These are phyloP conservation scores for Skeletonema costatum DNA, from an alignment of 108 stramenopile species.

Conservation along the genomic window DNA sequence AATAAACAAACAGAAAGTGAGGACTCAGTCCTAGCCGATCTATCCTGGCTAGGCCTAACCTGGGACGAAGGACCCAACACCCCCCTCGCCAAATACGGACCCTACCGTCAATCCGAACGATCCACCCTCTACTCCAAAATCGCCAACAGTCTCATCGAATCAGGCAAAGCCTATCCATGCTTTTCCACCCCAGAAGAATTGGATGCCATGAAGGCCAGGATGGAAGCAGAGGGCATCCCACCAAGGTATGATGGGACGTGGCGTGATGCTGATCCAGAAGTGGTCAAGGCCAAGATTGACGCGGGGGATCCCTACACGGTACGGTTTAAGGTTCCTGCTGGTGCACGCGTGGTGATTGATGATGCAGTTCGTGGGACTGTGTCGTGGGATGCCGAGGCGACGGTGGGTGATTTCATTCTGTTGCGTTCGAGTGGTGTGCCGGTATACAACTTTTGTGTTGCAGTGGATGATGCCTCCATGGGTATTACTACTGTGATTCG, in stretches of 20 bases:
- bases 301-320: constrained; percentile 86
- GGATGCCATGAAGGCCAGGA: constrained; percentile 86
- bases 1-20: constrained; percentile 73
- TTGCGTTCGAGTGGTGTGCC: constrained; percentile 93
- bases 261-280: constrained; percentile 93
- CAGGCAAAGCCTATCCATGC: constrained; percentile 93
- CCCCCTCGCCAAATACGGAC: constrained; percentile 61
- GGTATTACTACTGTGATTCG: constrained; percentile 96
- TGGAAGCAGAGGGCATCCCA: constrained; percentile 77
- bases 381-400: constrained; percentile 95
- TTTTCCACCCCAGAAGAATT: constrained; percentile 96
- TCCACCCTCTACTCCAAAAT: constrained; percentile 69
- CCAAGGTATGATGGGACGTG: constrained; percentile 96
- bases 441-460: constrained; percentile 99
- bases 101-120: constrained; percentile 89
- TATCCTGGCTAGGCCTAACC: constrained; percentile 87
- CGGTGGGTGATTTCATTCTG: constrained; percentile 97
- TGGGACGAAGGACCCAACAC: constrained; percentile 97
- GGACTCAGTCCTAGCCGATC: constrained; percentile 90
- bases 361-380: constrained; percentile 95
- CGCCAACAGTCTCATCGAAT: constrained; percentile 63
- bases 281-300: constrained; percentile 80
- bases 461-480: constrained; percentile 97
- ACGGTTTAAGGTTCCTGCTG: constrained; percentile 89
- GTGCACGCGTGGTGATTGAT: constrained; percentile 88